These are phyloP conservation scores for Dacryopinax spathularia DNA, from an alignment of 768 basidiomycete species.

Conservation along the genomic window DNA sequence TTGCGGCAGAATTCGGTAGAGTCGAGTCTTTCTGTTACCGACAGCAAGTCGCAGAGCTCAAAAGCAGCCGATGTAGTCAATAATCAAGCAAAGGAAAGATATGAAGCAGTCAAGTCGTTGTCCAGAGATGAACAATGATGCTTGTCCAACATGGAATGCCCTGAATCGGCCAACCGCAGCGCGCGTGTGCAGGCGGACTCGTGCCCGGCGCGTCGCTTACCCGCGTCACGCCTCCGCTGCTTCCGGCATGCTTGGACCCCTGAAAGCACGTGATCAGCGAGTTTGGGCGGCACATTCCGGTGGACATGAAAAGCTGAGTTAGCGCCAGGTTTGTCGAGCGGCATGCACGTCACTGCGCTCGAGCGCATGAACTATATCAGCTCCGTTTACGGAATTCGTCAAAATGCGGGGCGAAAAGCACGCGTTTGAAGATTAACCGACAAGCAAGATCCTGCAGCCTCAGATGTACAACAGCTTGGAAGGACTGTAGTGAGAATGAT, in stretches of 20 bases:
- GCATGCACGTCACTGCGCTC: no score
- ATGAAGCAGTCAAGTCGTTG: background rate
- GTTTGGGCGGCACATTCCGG: background rate
- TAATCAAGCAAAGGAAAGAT: background rate
- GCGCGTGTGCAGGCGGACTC: background rate
- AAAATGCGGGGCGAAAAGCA: no score
- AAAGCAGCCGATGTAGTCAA: background rate
- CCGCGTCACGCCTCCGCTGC: background rate
- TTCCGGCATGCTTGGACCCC: background rate
- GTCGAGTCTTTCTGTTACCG: no score
- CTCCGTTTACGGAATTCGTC: no score
- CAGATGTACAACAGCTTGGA: no score
- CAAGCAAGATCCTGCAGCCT: no score
- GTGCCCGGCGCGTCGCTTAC: background rate
- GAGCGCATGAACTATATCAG: no score
- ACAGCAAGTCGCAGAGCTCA: no score
- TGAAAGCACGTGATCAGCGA: background rate
- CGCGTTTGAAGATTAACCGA: no score
- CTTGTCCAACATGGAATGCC: background rate
- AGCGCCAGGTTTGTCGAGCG: no score
- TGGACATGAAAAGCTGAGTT: background rate
- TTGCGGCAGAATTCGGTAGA: no score
- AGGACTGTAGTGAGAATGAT: no score
- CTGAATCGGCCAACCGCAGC: background rate
- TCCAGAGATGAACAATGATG: background rate